Evolutionary conservation across 805 yeast genomes (phyloP).

Genomic region (Kluyveromyces wickerhamii): DNA sequence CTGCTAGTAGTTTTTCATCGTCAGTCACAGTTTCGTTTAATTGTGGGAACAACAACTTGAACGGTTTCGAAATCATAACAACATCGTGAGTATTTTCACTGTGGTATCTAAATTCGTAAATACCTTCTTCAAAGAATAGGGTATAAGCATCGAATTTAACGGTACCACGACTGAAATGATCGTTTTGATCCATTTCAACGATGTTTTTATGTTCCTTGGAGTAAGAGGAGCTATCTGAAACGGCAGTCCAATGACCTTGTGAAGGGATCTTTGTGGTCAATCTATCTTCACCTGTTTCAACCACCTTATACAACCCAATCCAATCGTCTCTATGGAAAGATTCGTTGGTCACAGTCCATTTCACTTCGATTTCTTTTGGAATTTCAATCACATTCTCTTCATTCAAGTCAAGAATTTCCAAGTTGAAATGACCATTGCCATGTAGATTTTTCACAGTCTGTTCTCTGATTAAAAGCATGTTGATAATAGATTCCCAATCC

Average conservation of each 20-base stretch:
- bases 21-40: conserved; percentile 21
- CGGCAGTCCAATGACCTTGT: conserved; percentile 56
- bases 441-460: conserved; percentile 22
- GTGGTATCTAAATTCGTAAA: conserved; percentile 70
- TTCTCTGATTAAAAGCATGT: conserved; percentile 15
- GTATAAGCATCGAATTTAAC: conserved; percentile 41
- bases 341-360: conserved; percentile 45
- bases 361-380: conserved; percentile 40
- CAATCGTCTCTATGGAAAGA: conserved; percentile 50
- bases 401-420: conserved; percentile 8
- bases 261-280: conserved; percentile 54
- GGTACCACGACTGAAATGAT: conserved; percentile 34
- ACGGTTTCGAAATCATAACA: conserved; percentile 54
- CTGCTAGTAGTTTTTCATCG: conserved; percentile 24
- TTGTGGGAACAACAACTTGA: conserved; percentile 44
- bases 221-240: conserved; percentile 30
- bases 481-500: conserved; percentile 8
- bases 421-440: conserved; percentile 23
- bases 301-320: conserved; percentile 66
- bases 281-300: conserved; percentile 49
- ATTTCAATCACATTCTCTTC: conserved; percentile 7
- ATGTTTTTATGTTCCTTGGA: conserved; percentile 5
- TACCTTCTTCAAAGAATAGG: conserved; percentile 59
- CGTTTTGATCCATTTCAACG: conserved; percentile 7
- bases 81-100: conserved; percentile 61